These are phyloP conservation scores for Monosporascus sp. DNA, from an alignment of 2,329 filamentous ascomycete genomes.

Conservation along the genomic window DNA sequence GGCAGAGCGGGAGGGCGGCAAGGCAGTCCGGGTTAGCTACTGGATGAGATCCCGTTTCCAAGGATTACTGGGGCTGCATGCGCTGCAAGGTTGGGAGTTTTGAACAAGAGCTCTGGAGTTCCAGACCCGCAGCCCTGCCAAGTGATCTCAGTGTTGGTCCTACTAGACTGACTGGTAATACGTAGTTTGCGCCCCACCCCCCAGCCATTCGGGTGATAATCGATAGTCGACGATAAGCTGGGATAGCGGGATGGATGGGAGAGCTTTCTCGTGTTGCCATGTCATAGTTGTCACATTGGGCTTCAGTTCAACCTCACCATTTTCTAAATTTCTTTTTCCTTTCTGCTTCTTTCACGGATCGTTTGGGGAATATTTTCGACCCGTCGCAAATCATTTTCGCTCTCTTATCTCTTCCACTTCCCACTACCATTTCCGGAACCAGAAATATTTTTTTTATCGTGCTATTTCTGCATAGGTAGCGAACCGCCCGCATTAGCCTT, in stretches of 20 bases:
- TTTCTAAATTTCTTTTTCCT: conserved; percentile 1
- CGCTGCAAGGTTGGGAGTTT: too few relatives aligned
- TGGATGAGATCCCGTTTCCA: too few relatives aligned
- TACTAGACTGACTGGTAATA: not conserved
- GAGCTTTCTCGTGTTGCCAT: not conserved
- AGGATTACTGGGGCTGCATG: too few relatives aligned
- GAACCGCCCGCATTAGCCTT: conserved; percentile 14
- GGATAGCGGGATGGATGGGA: not conserved
- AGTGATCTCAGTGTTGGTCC: too few relatives aligned
- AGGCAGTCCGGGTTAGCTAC: too few relatives aligned
- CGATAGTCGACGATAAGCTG: not conserved
- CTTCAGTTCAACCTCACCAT: conserved; percentile 8
- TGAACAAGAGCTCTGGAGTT: too few relatives aligned
- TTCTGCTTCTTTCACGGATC: too few relatives aligned
- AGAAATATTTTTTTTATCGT: not conserved
- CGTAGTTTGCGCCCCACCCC: not conserved
- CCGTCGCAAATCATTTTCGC: not conserved
- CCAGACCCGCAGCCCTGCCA: too few relatives aligned
- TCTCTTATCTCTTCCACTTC: not conserved
- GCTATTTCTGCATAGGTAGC: conserved; percentile 19
- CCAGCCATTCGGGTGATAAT: not conserved
- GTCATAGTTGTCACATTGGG: not conserved
- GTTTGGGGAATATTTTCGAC: not conserved
- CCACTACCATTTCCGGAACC: too few relatives aligned
- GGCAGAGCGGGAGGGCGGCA: too few relatives aligned